Conservation (phyloP, 495 filamentous ascomycete species). For the Hypoxylon intermedium region DNA sequence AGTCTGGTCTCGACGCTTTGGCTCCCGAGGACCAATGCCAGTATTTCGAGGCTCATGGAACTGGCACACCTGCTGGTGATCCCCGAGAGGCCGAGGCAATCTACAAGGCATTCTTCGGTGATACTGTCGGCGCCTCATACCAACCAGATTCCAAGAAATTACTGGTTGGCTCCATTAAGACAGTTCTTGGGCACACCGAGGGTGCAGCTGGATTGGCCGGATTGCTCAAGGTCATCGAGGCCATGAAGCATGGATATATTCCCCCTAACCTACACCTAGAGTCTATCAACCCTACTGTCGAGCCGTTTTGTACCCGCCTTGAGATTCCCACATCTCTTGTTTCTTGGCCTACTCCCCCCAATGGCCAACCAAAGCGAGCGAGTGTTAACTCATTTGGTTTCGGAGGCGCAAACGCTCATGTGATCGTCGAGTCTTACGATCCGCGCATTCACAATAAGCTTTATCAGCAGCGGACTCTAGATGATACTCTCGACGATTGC, state of each 20-base stretch:
- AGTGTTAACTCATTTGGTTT: slow-evolving; percentile 72
- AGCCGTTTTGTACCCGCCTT: slow-evolving; percentile 50
- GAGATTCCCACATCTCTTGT: slow-evolving; percentile 49
- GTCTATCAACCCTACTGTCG: slow-evolving; percentile 56
- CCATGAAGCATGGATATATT: slow-evolving; percentile 59
- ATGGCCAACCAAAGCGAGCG: slow-evolving; percentile 55
- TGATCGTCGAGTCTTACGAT: slow-evolving; percentile 57
- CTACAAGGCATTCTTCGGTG: slow-evolving; percentile 52
- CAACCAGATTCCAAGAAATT: slow-evolving; percentile 1
- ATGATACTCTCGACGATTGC: neutral
- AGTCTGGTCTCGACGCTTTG: slow-evolving; percentile 49
- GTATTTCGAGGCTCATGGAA: slow-evolving; percentile 61
- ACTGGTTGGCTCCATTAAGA: slow-evolving; percentile 63
- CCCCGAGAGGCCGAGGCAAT: slow-evolving; percentile 52
- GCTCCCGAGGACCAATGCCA: slow-evolving; percentile 52
- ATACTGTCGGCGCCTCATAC: neutral
- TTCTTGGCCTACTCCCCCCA: slow-evolving; percentile 52
- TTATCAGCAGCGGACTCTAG: neutral
- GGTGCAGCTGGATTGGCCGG: slow-evolving; percentile 60
- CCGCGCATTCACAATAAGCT: slow-evolving; percentile 43
- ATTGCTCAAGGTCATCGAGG: slow-evolving; percentile 63
- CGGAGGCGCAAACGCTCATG: slow-evolving; percentile 68
- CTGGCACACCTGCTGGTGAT: slow-evolving; percentile 64
- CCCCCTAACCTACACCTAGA: slow-evolving; percentile 66
- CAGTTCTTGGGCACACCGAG: slow-evolving; percentile 64